A percentile compares a stretch with the other conserved stretches of the same genome.
Evolutionary conservation across 1,284 basidiomycete species (phyloP).

Genomic region (Rhodofomes roseus): DNA sequence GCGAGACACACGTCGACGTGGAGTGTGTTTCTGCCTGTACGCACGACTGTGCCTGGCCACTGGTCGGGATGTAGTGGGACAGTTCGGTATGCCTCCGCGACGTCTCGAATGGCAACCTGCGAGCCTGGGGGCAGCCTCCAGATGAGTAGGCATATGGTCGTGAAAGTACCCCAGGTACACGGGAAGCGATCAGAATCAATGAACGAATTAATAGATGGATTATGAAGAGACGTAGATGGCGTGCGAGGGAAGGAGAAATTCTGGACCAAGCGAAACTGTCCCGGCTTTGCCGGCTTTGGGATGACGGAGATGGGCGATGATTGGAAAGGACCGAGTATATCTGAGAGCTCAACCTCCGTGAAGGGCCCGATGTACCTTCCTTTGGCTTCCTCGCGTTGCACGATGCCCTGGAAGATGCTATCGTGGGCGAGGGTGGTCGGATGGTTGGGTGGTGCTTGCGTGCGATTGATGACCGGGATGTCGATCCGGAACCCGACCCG

Average conservation of each 20-base stretch:
- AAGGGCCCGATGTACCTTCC: conserved; percentile 31
- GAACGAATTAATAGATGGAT: conserved; percentile 2
- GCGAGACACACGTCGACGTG: neutral
- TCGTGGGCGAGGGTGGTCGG: conserved; percentile 8
- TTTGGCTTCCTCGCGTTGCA: conserved; percentile 18
- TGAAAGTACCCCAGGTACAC: conserved; percentile 18
- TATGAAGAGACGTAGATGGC: neutral
- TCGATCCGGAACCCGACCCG: neutral
- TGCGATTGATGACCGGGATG: conserved; percentile 11
- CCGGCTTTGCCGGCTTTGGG: conserved; percentile 7
- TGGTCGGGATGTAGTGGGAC: conserved; percentile 6
- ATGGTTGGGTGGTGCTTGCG: conserved; percentile 25
- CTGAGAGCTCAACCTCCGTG: conserved; percentile 6
- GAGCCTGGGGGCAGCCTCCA: conserved; percentile 17
- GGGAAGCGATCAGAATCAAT: conserved; percentile 15
- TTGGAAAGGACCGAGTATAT: conserved; percentile 5
- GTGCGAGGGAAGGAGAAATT: conserved; percentile 17
- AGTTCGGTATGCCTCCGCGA: conserved; percentile 18
- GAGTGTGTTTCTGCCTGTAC: conserved; percentile 7
- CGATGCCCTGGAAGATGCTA: conserved; percentile 10
- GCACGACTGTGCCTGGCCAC: conserved; percentile 26
- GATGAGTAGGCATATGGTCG: conserved; percentile 11
- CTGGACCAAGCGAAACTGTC: conserved; percentile 12
- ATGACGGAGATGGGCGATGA: conserved; percentile 8
- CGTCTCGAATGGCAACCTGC: conserved; percentile 13